Base-by-base conservation (phyloP, 495 filamentous ascomycete species). In the Tetracladium setigerum region DNA sequence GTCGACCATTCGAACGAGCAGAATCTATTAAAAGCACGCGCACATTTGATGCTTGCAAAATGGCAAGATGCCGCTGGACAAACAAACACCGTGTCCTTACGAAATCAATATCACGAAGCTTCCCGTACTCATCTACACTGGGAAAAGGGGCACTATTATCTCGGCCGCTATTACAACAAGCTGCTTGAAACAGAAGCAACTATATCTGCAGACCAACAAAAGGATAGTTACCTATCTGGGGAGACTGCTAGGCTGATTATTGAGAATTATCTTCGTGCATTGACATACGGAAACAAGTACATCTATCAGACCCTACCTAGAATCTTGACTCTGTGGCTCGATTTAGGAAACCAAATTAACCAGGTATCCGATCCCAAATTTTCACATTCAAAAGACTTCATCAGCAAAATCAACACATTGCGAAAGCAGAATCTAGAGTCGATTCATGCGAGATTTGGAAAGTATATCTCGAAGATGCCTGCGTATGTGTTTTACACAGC, bases 141-240 rank as follows among this genome's bases (percentile, higher is more conserved):
- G 89, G 94, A 99, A 56, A 95, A 95, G 66, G 90, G 86, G 0
- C 87, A 95, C 62, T 97, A 96, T 63, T 95, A 96, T 64, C 75
- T 99, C 14, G 92, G 92, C 11, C 91, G 90, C 47, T 87, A 97
- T 64, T 99, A 97, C 72, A 95, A 95, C 61, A 99, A 96, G 60
- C 76, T 97, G 13, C 72, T 95, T 15, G 90, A 97, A 55, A 84
- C 86, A 0, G 88, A 97, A 59, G 91, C 86, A 60, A 70, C 73
- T 8, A 77, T 95, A 36, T 79, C 83, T 8, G 71, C 78, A 31
- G 74, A 77, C 12, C 87, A 76, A 30, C 77, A 80, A 57, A 70
- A 61, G 2, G 70, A 77, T 27, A 58, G 66, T 27, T 81, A 73
- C 44, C 48, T 80, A 31, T 84, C 71, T 13, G 92, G 94, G 19